Conservation (phyloP, 108 stramenopile species). For the Discostella stelligeroides region DNA sequence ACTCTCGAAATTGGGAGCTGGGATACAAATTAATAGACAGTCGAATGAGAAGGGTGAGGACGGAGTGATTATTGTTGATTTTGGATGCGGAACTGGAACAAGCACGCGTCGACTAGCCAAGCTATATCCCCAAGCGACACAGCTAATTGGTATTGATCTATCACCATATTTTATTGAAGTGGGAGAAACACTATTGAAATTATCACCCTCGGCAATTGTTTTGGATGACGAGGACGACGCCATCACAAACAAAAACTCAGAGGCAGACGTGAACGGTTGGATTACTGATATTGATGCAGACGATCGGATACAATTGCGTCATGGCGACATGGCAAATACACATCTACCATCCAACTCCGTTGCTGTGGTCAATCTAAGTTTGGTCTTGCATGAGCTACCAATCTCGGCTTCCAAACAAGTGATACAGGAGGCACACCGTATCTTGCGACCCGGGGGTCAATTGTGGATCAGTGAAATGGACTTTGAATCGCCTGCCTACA, state of each 20-base stretch:
- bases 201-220: conserved; percentile 51
- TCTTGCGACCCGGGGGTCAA: conserved; percentile 69
- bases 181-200: conserved; percentile 53
- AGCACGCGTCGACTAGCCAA: conserved; percentile 69
- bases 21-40: conserved; percentile 29
- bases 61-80: conserved; percentile 63
- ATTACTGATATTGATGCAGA: conserved; percentile 63
- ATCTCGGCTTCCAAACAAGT: conserved; percentile 46
- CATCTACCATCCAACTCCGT: conserved; percentile 50
- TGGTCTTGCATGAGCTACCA: conserved; percentile 81
- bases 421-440: conserved; percentile 64
- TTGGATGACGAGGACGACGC: background rate
- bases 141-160: conserved; percentile 68
- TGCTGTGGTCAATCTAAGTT: conserved; percentile 70
- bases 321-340: conserved; percentile 63
- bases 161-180: conserved; percentile 74
- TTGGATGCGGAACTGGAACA: conserved; percentile 82
- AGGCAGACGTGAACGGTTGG: conserved; percentile 53
- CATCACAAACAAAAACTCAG: conserved; percentile 3
- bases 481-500: conserved; percentile 81
- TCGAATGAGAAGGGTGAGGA: conserved; percentile 10
- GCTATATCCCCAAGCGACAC: conserved; percentile 59
- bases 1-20: conserved; percentile 58
- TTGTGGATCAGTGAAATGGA: conserved; percentile 87
- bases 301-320: conserved; percentile 59